Evolutionary conservation across 164 flowering plant genomes (phyloP).

Genomic region (Malania oleifera): DNA sequence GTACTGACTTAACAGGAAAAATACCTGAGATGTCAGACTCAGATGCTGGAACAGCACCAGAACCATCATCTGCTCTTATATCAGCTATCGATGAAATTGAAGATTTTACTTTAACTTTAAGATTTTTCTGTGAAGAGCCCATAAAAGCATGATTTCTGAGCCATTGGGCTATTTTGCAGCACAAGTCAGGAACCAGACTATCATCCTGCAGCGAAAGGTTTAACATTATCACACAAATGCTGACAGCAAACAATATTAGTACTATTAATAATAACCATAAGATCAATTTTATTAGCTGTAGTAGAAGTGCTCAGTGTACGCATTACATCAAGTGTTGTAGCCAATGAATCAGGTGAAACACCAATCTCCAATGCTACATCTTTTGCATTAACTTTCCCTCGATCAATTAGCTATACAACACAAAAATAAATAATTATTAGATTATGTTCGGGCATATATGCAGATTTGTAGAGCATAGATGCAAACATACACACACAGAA

Average conservation of each 20-base stretch:
- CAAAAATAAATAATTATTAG: slow-evolving; percentile 6
- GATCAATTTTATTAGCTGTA: too few relatives aligned
- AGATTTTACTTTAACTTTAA: slow-evolving; percentile 31
- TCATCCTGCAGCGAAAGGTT: slow-evolving; percentile 54
- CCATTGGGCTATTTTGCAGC: slow-evolving; percentile 57
- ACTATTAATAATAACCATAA: background rate
- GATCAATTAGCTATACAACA: slow-evolving; percentile 54
- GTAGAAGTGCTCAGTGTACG: background rate
- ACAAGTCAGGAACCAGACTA: slow-evolving; percentile 43
- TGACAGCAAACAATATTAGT: too few relatives aligned
- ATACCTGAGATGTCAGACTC: slow-evolving; percentile 33
- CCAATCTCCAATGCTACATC: slow-evolving; percentile 78
- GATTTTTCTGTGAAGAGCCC: slow-evolving; percentile 30
- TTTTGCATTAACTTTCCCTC: slow-evolving; percentile 55
- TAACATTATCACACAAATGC: too few relatives aligned
- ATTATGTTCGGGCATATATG: background rate
- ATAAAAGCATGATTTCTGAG: slow-evolving; percentile 53
- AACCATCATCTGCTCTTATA: slow-evolving; percentile 24
- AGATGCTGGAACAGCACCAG: slow-evolving; percentile 26
- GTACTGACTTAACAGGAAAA: slow-evolving; percentile 50
- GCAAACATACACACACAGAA: background rate
- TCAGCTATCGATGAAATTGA: slow-evolving; percentile 21
- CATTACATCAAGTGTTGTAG: slow-evolving; percentile 52
- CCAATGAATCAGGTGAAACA: slow-evolving; percentile 48
- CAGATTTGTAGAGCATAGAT: background rate